Base-by-base conservation (phyloP, 768 basidiomycete genomes). In the Lactarius vividus region DNA sequence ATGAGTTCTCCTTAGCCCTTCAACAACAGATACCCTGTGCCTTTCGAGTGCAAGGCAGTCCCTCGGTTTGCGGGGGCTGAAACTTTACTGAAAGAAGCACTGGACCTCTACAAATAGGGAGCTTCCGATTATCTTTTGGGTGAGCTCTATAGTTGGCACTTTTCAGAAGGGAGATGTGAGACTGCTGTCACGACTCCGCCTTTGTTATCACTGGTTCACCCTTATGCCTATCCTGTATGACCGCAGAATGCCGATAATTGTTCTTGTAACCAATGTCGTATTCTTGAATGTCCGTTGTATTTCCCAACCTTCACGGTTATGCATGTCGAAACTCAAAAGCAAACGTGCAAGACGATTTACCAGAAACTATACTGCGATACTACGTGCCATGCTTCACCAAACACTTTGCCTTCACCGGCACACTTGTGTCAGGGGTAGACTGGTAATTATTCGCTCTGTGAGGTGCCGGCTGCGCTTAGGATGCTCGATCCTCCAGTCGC, bases 21-120 rank as follows among this genome's bases (percentile, higher is more conserved):
- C n/a, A 33, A 11, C 35, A 26, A 52, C 53, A 49, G 31, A 6
- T 29, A 26, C 26, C 49, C 49, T 26, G 13, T 52, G 13, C 61
- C 61, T 20, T 62, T 62, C 52, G 31, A 29, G 20, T 62, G 35
- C 37, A 35, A 28, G 31, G 28, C 26, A 13, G 23, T 54, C n/a
- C 61, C 53, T 62, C 44, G 61, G 31, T 55, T 62, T 35, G 11
- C 61, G 26, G 61, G 55, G 33, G 61, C 61, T 9, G 13, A 16
- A 8, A 0, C n/a, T n/a, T 53, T 62, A 15, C 31, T 62, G 11
- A 52, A 31, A 9, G 61, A 35, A 16, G 37, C 46, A 23, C 37
- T 49, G 10, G 33, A 62, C 11, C 35, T 57, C 18, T 28, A 57
- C n/a, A 9, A 28, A 7, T 57, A 39, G 37, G 26, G 49, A 4